phyloP scores from a whole-genome alignment of 1,284 basidiomycete species.

The Trametes versicolor region DNA sequence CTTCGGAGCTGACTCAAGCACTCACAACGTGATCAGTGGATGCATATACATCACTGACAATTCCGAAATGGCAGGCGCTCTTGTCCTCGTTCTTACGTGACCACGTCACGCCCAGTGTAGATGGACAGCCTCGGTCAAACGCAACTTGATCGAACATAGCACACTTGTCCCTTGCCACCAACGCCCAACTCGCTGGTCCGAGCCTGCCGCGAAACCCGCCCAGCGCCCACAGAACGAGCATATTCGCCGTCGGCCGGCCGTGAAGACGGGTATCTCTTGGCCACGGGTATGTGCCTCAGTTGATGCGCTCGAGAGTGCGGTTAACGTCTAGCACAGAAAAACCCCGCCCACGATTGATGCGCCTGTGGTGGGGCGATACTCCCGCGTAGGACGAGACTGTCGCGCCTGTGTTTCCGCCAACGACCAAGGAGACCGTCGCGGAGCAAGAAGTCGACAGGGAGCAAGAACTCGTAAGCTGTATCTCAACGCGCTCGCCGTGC shows the following conservation, averaged over 20 bases:
- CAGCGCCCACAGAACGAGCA: background rate
- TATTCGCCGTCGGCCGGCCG: background rate
- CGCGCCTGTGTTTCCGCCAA: background rate
- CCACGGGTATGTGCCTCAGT: constrained; percentile 1
- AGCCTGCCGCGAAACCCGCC: background rate
- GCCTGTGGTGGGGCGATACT: constrained; percentile 3
- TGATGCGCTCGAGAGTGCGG: background rate
- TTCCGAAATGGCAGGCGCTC: background rate
- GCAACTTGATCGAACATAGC: background rate
- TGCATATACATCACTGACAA: background rate
- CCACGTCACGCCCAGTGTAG: background rate
- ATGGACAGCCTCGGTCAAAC: background rate
- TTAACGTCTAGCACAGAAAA: background rate
- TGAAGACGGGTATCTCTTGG: background rate
- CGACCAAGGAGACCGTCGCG: too few relatives aligned
- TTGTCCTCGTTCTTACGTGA: constrained; percentile 2
- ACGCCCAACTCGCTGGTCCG: background rate
- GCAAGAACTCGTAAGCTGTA: background rate
- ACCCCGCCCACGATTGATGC: background rate
- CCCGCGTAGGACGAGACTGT: background rate
- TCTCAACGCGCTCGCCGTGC: background rate
- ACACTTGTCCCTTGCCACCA: background rate
- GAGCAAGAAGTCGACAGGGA: background rate
- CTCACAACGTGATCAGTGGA: too few relatives aligned
- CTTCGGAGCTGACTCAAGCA: too few relatives aligned